Evolutionary conservation across 192 early-diverging fungal species (phyloP), one percentile per base, ranked within the genome.

Genomic region (Coemansia sp.): DNA sequence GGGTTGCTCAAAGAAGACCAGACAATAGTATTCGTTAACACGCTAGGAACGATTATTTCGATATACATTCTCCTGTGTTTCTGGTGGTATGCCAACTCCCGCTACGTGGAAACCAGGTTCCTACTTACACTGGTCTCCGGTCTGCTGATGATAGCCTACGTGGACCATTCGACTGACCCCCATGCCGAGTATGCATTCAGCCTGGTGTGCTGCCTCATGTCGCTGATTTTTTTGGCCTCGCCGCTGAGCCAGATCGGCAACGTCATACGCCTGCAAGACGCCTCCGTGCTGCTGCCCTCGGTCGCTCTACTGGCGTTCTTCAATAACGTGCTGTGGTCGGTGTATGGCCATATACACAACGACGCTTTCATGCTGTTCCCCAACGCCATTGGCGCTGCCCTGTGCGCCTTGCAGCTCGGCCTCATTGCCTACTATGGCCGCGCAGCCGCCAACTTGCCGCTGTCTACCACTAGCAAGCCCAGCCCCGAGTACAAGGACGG

Each of bases 361-460:
- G 73, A 80, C 16, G 66, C 73, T 12, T 80, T 62, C 24, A 75
- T 80, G 78, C 38, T 72, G 22, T 18, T 80, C 9, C 78, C 78
- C n/a, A 80, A 80, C 45, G 13, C 18, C 7, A 65, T 80, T 2
- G 78, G 78, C 52, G 41, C 69, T 4, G 40, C 47, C 15, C 49
- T 80, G n/a, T 80, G 78, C 45, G 62, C 70, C 22, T 11, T 66
- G 16, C 78, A 80, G 69, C 63, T 80, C 50, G 73, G 43, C 3
- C 65, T 80, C 1, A 69, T 80, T 53, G 73, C 70, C 2, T 62
- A 62, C n/a, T 80, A 80, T n/a, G 78, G 78, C 3, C 62, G 78
- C 13, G 59, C 53, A 0, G 61, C 45, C 0, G 73, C 78, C 12
- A 58, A 50, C 24, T 10, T 66, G 34, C 65, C 69, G n/a, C 53